A percentile compares a stretch with the other conserved stretches of the same genome.
Evolutionary conservation across 495 filamentous ascomycete genomes (phyloP).

Genomic region (Extremus antarcticus): DNA sequence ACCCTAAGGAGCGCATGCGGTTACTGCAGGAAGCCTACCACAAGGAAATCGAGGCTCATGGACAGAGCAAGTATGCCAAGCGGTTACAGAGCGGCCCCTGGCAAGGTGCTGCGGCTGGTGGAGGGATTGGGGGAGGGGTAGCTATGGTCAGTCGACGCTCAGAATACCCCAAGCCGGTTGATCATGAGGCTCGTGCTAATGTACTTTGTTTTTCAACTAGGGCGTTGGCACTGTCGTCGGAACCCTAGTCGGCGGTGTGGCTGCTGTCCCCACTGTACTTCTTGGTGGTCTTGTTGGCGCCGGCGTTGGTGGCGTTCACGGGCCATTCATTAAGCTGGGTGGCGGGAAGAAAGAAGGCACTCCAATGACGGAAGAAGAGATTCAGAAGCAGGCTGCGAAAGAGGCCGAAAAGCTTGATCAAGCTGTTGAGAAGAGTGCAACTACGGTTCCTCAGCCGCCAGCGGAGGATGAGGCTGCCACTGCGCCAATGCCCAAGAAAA

Average conservation of each 20-base stretch:
- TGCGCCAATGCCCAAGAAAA: constrained; percentile 2
- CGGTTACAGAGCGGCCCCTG: constrained; percentile 14
- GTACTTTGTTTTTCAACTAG: no score
- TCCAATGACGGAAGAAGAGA: constrained; percentile 9
- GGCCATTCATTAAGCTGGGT: constrained; percentile 18
- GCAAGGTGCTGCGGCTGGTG: constrained; percentile 19
- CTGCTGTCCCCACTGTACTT: constrained; percentile 11
- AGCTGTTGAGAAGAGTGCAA: not conserved
- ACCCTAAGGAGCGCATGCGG: constrained; percentile 13
- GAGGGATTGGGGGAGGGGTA: constrained; percentile 16
- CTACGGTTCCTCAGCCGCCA: not conserved
- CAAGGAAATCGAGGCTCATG: constrained; percentile 16
- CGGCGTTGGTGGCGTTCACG: constrained; percentile 16
- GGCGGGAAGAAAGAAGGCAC: constrained; percentile 6
- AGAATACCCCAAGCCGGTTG: no score
- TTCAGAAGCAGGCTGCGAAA: constrained; percentile 4
- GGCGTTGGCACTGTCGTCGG: constrained; percentile 19
- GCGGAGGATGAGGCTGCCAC: not conserved
- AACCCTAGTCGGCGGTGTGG: constrained; percentile 12
- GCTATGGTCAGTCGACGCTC: constrained; percentile 3
- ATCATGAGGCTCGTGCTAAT: no score
- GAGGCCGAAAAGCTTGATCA: not conserved
- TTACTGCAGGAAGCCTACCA: constrained; percentile 17
- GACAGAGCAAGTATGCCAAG: constrained; percentile 12
- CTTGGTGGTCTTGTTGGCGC: constrained; percentile 16